phyloP scores from a whole-genome alignment of 371 early-diverging fungal genomes.

The Rhizopus stolonifer region DNA sequence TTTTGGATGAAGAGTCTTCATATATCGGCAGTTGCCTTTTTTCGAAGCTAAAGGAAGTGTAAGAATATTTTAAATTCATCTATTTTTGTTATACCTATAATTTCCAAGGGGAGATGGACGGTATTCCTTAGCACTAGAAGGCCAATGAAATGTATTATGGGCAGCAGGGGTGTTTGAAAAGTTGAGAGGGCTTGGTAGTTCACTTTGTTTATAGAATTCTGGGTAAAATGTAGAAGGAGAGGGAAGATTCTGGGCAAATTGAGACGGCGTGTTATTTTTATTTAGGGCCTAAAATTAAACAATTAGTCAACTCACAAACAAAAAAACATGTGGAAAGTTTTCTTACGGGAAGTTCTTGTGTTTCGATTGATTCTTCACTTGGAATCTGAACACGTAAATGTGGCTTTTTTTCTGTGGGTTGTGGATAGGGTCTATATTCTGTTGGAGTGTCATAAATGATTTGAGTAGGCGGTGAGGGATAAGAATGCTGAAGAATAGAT shows the following conservation, averaged over 20 bases:
- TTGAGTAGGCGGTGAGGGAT: slow-evolving; percentile 8
- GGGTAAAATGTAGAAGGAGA: slow-evolving; percentile 78
- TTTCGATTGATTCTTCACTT: slow-evolving; percentile 14
- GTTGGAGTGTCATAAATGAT: background rate
- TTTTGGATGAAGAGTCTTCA: slow-evolving; percentile 13
- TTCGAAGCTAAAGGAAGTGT: too few species aligned
- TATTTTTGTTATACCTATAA: background rate
- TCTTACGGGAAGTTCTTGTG: background rate
- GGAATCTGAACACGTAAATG: slow-evolving; percentile 50
- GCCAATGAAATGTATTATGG: slow-evolving; percentile 63
- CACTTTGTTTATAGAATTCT: slow-evolving; percentile 68
- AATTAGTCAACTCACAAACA: background rate
- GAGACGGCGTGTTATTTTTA: slow-evolving; percentile 33
- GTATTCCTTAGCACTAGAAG: slow-evolving; percentile 38
- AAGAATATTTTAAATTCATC: too few species aligned
- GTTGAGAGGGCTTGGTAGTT: slow-evolving; percentile 63
- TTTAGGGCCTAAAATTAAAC: slow-evolving; percentile 31
- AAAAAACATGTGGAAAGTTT: too few species aligned
- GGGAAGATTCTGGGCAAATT: slow-evolving; percentile 76
- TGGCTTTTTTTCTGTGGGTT: slow-evolving; percentile 31
- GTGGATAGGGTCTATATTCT: background rate
- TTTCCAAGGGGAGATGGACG: slow-evolving; percentile 26
- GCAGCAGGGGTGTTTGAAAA: slow-evolving; percentile 57
- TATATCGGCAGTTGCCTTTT: background rate
- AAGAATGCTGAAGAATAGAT: slow-evolving; percentile 12